These are phyloP conservation scores for Teratosphaeria viscida DNA, from an alignment of 2,329 filamentous ascomycete species.

Conservation along the genomic window DNA sequence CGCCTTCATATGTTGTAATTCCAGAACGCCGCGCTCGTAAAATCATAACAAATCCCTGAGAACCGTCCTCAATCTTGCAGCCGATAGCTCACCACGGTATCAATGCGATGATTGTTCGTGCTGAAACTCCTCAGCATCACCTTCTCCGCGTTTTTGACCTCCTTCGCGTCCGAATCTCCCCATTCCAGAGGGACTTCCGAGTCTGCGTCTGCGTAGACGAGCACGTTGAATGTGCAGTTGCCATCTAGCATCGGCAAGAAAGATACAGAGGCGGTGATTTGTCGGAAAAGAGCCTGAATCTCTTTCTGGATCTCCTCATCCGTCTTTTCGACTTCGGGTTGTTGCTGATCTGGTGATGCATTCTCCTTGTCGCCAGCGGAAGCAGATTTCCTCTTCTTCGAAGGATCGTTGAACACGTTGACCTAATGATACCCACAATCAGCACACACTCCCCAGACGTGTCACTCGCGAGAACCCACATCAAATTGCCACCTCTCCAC, in stretches of 20 bases:
- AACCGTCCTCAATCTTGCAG: neutral
- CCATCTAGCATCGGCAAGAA: conserved; percentile 89
- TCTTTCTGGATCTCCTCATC: conserved; percentile 90
- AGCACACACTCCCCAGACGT: neutral
- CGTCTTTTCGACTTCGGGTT: conserved; percentile 56
- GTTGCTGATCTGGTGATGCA: conserved; percentile 24
- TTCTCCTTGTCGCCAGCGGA: conserved; percentile 59
- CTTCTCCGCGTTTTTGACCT: conserved; percentile 88
- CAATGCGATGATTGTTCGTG: conserved; percentile 85
- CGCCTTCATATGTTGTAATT: neutral
- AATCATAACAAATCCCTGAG: neutral
- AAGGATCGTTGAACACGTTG: conserved; percentile 21
- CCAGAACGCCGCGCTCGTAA: neutral
- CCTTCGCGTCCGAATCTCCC: conserved; percentile 96
- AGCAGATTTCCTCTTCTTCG: conserved; percentile 30
- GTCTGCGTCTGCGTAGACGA: conserved; percentile 95
- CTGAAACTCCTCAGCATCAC: conserved; percentile 94
- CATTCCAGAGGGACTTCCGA: conserved; percentile 95
- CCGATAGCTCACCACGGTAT: conserved; percentile 90
- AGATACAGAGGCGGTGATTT: conserved; percentile 95
- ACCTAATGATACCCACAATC: conserved; percentile 7
- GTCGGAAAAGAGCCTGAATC: conserved; percentile 92
- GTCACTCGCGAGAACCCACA: conserved; percentile 38
- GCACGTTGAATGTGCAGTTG: conserved; percentile 96
- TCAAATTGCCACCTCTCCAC: conserved; percentile 98